Conservation (phyloP, 768 basidiomycete species). For the Pulveroboletus sp. region DNA sequence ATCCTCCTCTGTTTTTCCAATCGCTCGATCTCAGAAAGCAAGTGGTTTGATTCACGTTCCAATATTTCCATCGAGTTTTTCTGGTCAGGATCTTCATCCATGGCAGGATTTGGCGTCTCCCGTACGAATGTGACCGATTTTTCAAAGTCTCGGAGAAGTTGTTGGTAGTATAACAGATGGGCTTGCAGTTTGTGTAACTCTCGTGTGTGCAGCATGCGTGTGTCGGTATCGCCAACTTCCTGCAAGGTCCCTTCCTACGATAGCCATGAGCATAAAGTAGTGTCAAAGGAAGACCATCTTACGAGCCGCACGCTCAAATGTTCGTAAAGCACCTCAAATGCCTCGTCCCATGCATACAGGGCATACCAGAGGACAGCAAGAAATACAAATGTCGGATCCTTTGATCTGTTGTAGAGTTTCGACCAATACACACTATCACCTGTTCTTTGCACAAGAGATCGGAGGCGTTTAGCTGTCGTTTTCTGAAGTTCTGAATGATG, state of each 20-base stretch:
- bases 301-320: conserved; percentile 37
- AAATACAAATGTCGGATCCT: conserved; percentile 54
- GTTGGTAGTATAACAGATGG: conserved; percentile 52
- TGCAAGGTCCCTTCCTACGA: conserved; percentile 43
- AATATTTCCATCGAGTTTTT: conserved; percentile 3
- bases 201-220: conserved; percentile 33
- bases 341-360: conserved; percentile 59
- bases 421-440: conserved; percentile 34
- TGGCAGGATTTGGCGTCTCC: conserved; percentile 45
- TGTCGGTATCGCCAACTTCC: conserved; percentile 32
- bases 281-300: neutral
- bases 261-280: no score
- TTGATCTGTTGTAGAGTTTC: conserved; percentile 22
- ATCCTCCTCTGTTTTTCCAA: conserved; percentile 33
- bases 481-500: conserved; percentile 17
- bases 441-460: conserved; percentile 25
- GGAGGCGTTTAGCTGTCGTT: conserved; percentile 29
- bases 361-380: conserved; percentile 55
- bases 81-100: conserved; percentile 23
- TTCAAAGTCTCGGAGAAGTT: conserved; percentile 49
- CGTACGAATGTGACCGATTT: conserved; percentile 46
- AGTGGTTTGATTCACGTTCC: conserved; percentile 19
- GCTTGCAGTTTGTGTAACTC: conserved; percentile 57
- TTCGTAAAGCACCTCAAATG: conserved; percentile 45
- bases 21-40: conserved; percentile 48